Percentiles rank a stretch among this genome's conserved stretches.
phyloP scores from a whole-genome alignment of 495 filamentous ascomycete genomes.

The Astrothelium subdiscretum region DNA sequence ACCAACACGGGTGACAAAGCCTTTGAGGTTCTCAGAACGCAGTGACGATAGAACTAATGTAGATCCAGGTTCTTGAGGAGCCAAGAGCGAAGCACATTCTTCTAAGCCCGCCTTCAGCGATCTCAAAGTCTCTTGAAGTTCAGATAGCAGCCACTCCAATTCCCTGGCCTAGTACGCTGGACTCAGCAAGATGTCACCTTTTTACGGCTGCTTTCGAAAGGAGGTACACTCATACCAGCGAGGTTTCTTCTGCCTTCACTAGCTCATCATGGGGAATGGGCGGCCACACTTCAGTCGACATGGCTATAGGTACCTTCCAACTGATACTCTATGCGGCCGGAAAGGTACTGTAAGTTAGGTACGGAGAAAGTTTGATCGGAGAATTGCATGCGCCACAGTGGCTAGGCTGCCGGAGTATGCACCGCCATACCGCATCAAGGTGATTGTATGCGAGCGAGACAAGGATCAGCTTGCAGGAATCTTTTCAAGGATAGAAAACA shows the following conservation, averaged over 20 bases:
- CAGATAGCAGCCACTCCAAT: slow-evolving; percentile 73
- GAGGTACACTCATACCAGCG: slow-evolving; percentile 42
- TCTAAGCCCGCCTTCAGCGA: slow-evolving; percentile 74
- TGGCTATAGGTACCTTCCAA: no score
- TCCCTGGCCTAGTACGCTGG: slow-evolving; percentile 51
- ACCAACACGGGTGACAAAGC: slow-evolving; percentile 62
- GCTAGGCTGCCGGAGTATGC: no score
- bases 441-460: neutral
- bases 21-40: slow-evolving; percentile 81
- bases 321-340: no score
- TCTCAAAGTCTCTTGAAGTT: slow-evolving; percentile 63
- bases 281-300: slow-evolving; percentile 72
- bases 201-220: neutral
- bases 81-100: slow-evolving; percentile 75
- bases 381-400: neutral
- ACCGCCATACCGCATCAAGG: neutral
- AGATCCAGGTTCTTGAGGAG: slow-evolving; percentile 67
- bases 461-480: neutral
- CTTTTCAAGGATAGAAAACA: no score
- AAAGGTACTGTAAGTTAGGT: no score
- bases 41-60: slow-evolving; percentile 83
- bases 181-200: neutral
- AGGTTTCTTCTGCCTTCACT: slow-evolving; percentile 53
- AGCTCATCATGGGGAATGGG: slow-evolving; percentile 52
- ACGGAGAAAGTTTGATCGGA: no score